Base-by-base conservation (phyloP, 2,329 filamentous ascomycete species). In the Cryphonectria parasitica region DNA sequence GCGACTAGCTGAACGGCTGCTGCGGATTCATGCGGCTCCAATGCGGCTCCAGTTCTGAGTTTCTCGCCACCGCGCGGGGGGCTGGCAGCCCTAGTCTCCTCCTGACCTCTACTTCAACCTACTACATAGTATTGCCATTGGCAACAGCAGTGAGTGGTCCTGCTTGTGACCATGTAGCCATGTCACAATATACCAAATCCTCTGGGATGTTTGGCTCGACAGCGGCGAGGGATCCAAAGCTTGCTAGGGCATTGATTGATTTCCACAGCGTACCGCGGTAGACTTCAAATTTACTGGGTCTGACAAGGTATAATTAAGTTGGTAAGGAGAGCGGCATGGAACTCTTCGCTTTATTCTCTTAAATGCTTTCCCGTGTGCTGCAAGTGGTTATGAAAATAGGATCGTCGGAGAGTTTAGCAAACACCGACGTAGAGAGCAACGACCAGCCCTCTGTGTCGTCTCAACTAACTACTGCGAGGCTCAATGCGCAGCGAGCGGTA, bases 21-120 rank as follows among this genome's bases (percentile, higher is more conserved):
- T 39, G 61, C 61, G 61, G 43, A 13, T 43, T 63, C 22, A 63
- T 64, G 61, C 61, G 61, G 61, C 61, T 64, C 39, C 61, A 19
- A n/a, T 45, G 25, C 54, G 54, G 54, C 54, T 58, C 54, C 45
- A n/a, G 22, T 52, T 17, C 58, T 17, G 19, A 11, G 11, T 39
- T 31, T 11, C n/a, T 64, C 39, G 61, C 61, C 61, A 64, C 39
- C 61, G 28, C 54, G 25, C 39, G n/a, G 61, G n/a, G 11, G 34
- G 34, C 39, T 43, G 61, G 36, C 60, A 41, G 60, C 34, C 39
- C 43, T 68, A 43, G 54, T 64, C 54, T 52, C n/a, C 11, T 49
- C 17, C 34, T 5, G 52, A 28, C 54, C 54, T 34, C 25, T 58
- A 1, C 54, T 58, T 34, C 54, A 58, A 58, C 54, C 15, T 31